Evolutionary conservation across 495 filamentous ascomycete species (phyloP).

Genomic region (Tetracladium marchalianum): DNA sequence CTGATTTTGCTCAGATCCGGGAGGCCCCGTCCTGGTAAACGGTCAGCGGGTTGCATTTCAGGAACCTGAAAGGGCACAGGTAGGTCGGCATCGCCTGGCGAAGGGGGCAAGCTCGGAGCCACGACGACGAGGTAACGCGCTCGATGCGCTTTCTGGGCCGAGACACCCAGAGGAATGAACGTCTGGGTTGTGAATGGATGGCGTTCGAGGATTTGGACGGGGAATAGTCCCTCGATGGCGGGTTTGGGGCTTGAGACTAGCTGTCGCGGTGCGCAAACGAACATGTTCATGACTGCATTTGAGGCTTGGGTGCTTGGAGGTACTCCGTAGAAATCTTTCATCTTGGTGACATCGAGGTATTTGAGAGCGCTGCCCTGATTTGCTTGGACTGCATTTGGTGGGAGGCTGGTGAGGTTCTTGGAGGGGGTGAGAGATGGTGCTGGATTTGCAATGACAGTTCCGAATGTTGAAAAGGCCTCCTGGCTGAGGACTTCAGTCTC

Average conservation of each 20-base stretch:
- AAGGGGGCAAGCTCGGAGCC: slow-evolving; percentile 54
- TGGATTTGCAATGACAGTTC: slow-evolving; percentile 70
- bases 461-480: slow-evolving; percentile 66
- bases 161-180: slow-evolving; percentile 69
- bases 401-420: slow-evolving; percentile 20
- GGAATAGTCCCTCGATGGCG: slow-evolving; percentile 35
- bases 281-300: slow-evolving; percentile 70
- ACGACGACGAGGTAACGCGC: slow-evolving; percentile 79
- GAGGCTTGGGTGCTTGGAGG: slow-evolving; percentile 54
- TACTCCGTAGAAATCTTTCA: slow-evolving; percentile 54
- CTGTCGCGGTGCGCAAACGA: slow-evolving; percentile 68
- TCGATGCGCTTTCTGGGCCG: slow-evolving; percentile 19
- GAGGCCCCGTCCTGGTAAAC: slow-evolving; percentile 45
- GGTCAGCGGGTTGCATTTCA: neutral
- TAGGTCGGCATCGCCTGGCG: slow-evolving; percentile 22
- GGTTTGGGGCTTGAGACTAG: slow-evolving; percentile 5
- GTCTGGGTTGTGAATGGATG: slow-evolving; percentile 93
- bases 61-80: slow-evolving; percentile 20
- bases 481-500: slow-evolving; percentile 43
- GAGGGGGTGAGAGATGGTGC: slow-evolving; percentile 40
- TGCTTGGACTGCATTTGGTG: slow-evolving; percentile 38
- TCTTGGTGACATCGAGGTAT: slow-evolving; percentile 65
- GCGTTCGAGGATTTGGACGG: slow-evolving; percentile 72
- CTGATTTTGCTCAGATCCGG: slow-evolving; percentile 62
- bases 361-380: slow-evolving; percentile 89